Percentiles rank a stretch among this genome's conserved stretches.
These are phyloP conservation scores for Rhizopus arrhizus DNA, from an alignment of 371 early-diverging fungal species.

Conservation along the genomic window DNA sequence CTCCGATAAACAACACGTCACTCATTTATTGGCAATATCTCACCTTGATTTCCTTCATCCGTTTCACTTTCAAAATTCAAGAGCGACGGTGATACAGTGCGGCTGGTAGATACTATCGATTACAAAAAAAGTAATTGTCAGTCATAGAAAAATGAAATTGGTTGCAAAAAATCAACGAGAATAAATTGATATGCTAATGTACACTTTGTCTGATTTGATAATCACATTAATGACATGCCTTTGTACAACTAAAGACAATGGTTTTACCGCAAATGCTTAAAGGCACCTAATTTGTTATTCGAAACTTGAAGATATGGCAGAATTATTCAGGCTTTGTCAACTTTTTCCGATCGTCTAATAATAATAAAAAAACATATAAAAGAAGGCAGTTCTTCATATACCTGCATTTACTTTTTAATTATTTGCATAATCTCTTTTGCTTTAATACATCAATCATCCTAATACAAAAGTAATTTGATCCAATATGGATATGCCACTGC, in stretches of 20 bases:
- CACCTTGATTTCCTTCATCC: slow-evolving; percentile 12
- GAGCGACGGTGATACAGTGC: slow-evolving; percentile 32
- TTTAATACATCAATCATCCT: slow-evolving; percentile 13
- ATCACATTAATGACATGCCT: too few species aligned
- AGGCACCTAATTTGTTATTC: neutral
- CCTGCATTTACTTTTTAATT: neutral
- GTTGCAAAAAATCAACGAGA: too few species aligned
- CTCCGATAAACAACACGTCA: too few species aligned
- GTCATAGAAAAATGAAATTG: too few species aligned
- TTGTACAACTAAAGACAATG: slow-evolving; percentile 2
- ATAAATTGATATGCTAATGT: too few species aligned
- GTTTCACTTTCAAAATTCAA: slow-evolving; percentile 22
- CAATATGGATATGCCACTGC: slow-evolving; percentile 33
- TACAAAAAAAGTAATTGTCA: too few species aligned
- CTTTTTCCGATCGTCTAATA: slow-evolving; percentile 18
- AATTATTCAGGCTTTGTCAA: slow-evolving; percentile 25
- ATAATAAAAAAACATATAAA: slow-evolving; percentile 14
- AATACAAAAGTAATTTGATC: slow-evolving; percentile 10
- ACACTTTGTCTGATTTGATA: too few species aligned
- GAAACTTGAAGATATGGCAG: slow-evolving; percentile 11
- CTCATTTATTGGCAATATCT: slow-evolving; percentile 5
- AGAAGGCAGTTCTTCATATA: slow-evolving; percentile 1
- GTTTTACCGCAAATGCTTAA: slow-evolving; percentile 26
- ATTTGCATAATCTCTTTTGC: slow-evolving; percentile 3
- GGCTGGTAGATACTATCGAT: too few species aligned